Base-by-base conservation (phyloP, 2,329 filamentous ascomycete species). In the Ascochyta lentis region DNA sequence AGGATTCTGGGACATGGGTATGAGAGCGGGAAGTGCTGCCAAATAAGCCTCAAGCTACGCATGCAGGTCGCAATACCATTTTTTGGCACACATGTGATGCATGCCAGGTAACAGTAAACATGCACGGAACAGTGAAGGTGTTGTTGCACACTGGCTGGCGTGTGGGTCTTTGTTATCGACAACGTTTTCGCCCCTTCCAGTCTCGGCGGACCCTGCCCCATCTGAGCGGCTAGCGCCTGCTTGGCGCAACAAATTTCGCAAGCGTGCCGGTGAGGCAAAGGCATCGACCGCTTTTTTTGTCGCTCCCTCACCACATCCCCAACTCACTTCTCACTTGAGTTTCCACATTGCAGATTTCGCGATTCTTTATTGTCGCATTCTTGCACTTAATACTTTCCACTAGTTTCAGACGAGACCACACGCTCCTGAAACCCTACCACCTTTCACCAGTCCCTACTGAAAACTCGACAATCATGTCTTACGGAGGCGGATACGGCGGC, bases 1-100 rank as follows among this genome's bases (percentile, higher is more conserved):
- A 60, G 85, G 83, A 1, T 92, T 92, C 70, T 92, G 89, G 89
- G 83, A 89, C 52, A 90, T 91, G 86, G 85, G 84, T 1, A 64
- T 82, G 48, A 58, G 53, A 35, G 62, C 56, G 2, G 46, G 43
- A 27, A 19, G 43, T 12, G 39, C 43, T 16, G 41, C 38, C n/a
- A 26, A 39, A 35, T 42, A 41, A 48, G 34, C 4, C 22, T 10
- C 23, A 19, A 13, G 16, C 8, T 5, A 6, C n/a, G 7, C 39
- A 16, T 41, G 39, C n/a, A 41, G 22, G 12, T 12, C 24, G 27
- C 23, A 27, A 16, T 12, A 4, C 23, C 6, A 27, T 6, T 6
- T 27, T 13, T 41, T 27, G 9, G 10, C n/a, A 15, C 39, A 41
- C 13, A 16, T 6, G 24, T 24, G 15, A 43, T 16, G 45, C 44